Conservation (phyloP, 2,329 filamentous ascomycete species). For the Sclerotinia spermophila region DNA sequence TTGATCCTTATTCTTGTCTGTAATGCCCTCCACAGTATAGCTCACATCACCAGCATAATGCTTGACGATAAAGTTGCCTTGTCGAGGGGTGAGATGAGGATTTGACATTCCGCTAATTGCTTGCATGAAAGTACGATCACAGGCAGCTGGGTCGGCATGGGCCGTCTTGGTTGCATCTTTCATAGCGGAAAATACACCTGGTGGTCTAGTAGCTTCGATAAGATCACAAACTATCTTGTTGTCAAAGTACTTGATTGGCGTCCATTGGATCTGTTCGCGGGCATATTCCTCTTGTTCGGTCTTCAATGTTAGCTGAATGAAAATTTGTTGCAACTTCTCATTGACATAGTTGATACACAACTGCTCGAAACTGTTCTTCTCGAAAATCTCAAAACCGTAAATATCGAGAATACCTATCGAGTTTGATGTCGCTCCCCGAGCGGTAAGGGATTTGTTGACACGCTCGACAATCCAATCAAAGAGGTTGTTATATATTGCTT, state of each 20-base stretch:
- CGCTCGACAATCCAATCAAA: constrained; percentile 98
- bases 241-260: constrained; percentile 98
- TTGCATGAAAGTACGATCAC: constrained; percentile 93
- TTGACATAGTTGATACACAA: constrained; percentile 99
- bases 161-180: constrained; percentile 99
- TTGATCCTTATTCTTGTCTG: constrained; percentile 99
- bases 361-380: constrained; percentile 98
- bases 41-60: constrained; percentile 97
- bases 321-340: constrained; percentile 98
- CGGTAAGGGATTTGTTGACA: constrained; percentile 82
- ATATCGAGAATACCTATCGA: constrained; percentile 97
- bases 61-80: constrained; percentile 97
- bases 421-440: constrained; percentile 70
- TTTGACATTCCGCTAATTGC: constrained; percentile 88
- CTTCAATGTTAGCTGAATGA: constrained; percentile 95
- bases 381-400: constrained; percentile 98
- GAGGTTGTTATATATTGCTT: constrained; percentile 95
- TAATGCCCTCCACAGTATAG: constrained; percentile 94
- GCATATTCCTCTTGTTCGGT: constrained; percentile 97
- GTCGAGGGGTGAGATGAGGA: constrained; percentile 83
- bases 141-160: constrained; percentile 89
- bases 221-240: constrained; percentile 98
- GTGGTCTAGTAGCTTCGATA: constrained; percentile 87
- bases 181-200: constrained; percentile 89
- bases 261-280: constrained; percentile 95